Percentiles rank a stretch among this genome's conserved stretches.
These are phyloP conservation scores for Suhomyces wounanorum DNA, from an alignment of 1,139 yeast genomes.

Conservation along the genomic window DNA sequence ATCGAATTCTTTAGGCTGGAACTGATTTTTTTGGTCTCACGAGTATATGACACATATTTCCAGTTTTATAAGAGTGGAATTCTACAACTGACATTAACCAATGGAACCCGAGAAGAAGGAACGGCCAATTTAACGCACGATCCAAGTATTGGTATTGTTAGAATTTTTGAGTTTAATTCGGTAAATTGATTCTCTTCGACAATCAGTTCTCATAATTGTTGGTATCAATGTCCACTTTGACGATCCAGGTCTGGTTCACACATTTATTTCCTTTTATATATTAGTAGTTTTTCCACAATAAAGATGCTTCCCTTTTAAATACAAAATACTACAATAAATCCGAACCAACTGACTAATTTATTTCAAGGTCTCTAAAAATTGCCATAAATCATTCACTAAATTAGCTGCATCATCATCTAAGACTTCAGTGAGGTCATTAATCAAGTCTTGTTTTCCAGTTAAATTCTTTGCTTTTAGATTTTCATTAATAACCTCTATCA, in stretches of 20 bases:
- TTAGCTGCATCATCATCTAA: constrained; percentile 57
- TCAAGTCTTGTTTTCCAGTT: constrained; percentile 30
- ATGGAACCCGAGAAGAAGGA: neutral
- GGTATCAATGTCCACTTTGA: constrained; percentile 1
- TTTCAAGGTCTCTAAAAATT: neutral
- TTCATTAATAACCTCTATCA: constrained; percentile 44
- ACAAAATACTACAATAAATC: neutral
- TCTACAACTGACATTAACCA: constrained; percentile 7
- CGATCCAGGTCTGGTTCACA: neutral
- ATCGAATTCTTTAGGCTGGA: constrained; percentile 51
- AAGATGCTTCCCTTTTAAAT: neutral
- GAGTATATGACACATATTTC: constrained; percentile 1
- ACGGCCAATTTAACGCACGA: constrained; percentile 1
- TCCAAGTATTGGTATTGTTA: constrained; percentile 1
- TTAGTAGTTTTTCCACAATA: constrained; percentile 1
- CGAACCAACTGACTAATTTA: neutral
- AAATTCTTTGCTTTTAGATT: constrained; percentile 36
- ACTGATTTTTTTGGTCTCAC: constrained; percentile 2
- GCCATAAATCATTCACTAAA: constrained; percentile 42
- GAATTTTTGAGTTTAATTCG: constrained; percentile 1
- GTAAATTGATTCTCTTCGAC: constrained; percentile 1
- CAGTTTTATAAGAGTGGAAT: neutral
- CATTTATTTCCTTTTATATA: constrained; percentile 2
- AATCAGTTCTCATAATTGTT: constrained; percentile 7
- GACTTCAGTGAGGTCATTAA: constrained; percentile 51